Base-by-base conservation (phyloP, 352 stramenopile species). In the Phytopythium kandeliae region DNA sequence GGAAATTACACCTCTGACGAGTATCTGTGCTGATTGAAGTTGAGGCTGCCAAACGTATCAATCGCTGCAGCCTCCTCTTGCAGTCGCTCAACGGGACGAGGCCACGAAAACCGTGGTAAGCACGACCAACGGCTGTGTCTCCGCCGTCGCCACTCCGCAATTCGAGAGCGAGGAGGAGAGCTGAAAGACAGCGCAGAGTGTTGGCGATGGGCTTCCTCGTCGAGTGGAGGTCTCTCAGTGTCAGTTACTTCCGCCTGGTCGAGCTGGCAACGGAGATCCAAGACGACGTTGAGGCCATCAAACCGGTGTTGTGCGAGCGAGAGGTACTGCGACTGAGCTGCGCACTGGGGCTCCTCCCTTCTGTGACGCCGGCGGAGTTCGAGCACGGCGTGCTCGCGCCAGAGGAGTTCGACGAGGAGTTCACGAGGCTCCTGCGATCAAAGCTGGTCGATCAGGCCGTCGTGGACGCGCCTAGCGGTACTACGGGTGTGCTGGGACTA, bases 321-420 rank as follows among this genome's bases (percentile, higher is more conserved):
- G 83, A 92, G 38, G 65, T 90, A 24, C 57, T 89, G 56, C 79
- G 83, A 2, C 53, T 93, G 47, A 76, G 79, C 51, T 66, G 62
- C 26, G 66, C 56, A 36, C 68, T 93, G 7, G 69, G 70, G 3
- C 67, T 78, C 62, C 58, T 88, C 44, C 54, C 67, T 3, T 63
- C 44, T 0, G 64, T 84, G 30, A 78, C 71, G n/a, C 37, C 51
- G 2, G 71, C 68, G 44, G 65, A 79, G 16, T 85, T 86, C 25
- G 62, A 81, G 55, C 61, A 67, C 26, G 63, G 66, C 2, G n/a
- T 67, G 47, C 69, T 87, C 25, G 44, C 69, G 9, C 35, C 75
- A 0, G 57, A 45, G 12, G 61, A 84, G 19, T 85, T 86, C 49
- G 80, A 91, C 40, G 60, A 67, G 3, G 75, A 87, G 15, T 74